Evolutionary conservation across 495 filamentous ascomycete genomes (phyloP).

Genomic region (Tricharina praecox): DNA sequence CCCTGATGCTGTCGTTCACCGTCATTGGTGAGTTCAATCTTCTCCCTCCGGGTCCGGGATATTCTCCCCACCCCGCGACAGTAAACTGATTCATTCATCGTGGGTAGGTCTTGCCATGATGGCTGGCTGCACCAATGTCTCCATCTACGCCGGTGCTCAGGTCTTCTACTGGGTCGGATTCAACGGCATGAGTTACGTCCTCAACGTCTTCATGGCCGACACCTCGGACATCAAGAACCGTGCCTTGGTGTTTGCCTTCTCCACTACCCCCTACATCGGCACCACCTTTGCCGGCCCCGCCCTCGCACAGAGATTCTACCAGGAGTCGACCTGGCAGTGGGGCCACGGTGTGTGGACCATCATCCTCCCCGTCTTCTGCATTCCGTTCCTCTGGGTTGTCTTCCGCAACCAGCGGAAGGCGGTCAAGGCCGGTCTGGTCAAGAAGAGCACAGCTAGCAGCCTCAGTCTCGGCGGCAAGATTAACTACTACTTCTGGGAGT

Average conservation of each 20-base stretch:
- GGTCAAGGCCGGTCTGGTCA: constrained; percentile 27
- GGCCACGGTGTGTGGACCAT: constrained; percentile 45
- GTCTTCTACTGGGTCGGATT: constrained; percentile 30
- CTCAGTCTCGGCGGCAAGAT: constrained; percentile 29
- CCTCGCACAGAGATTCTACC: constrained; percentile 32
- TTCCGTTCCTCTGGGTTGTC: constrained; percentile 39
- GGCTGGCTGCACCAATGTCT: constrained; percentile 32
- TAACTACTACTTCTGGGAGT: constrained; percentile 38
- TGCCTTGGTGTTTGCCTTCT: constrained; percentile 44
- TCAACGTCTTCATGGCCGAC: constrained; percentile 50
- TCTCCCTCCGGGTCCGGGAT: no score
- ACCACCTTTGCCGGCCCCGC: constrained; percentile 39
- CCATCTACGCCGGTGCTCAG: constrained; percentile 35
- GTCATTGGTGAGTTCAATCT: constrained; percentile 3
- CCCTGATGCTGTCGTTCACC: constrained; percentile 27
- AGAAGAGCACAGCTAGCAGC: background rate
- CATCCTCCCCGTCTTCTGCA: constrained; percentile 38
- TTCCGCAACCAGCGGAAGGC: constrained; percentile 44
- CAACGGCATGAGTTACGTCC: constrained; percentile 40
- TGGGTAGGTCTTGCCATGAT: constrained; percentile 30
- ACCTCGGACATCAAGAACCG: constrained; percentile 47
- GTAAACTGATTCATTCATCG: no score
- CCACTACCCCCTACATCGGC: constrained; percentile 47
- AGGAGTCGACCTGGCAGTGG: constrained; percentile 42
- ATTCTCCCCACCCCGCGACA: no score